These are phyloP conservation scores for Russula abietina DNA, from an alignment of 768 basidiomycete genomes.

Conservation along the genomic window DNA sequence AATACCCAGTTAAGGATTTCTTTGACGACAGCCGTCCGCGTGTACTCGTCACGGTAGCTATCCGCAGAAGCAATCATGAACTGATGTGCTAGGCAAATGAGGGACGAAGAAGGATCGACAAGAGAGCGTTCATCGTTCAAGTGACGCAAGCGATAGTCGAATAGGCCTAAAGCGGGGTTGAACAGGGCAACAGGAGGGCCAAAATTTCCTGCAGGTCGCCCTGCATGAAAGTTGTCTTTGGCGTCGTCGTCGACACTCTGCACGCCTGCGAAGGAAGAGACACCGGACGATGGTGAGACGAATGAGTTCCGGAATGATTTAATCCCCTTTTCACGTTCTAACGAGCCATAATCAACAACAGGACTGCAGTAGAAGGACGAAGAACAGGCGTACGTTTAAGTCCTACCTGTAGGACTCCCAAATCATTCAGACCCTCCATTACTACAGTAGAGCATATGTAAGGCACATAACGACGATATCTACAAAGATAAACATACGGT, in stretches of 20 bases:
- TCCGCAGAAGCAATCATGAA: not conserved
- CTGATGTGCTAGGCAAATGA: not conserved
- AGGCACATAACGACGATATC: not conserved
- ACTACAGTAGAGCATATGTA: not conserved
- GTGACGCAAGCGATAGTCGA: not conserved
- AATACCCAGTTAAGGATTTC: not conserved
- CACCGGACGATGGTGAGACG: not conserved
- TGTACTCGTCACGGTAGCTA: not conserved
- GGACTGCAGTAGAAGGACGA: not conserved
- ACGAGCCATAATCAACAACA: not conserved
- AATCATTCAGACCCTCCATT: not conserved
- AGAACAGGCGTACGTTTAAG: not conserved
- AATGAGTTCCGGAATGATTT: not conserved
- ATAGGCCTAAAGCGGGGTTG: not conserved
- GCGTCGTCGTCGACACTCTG: rapidly evolving
- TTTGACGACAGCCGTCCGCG: not conserved
- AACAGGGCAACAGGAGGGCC: not conserved
- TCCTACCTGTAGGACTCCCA: not conserved
- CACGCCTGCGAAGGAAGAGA: not conserved
- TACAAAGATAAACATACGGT: not conserved
- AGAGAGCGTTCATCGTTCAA: not conserved
- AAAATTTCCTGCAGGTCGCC: not conserved
- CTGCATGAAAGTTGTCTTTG: not conserved
- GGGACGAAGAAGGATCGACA: not conserved
- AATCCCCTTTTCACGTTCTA: not conserved